A percentile compares a stretch with the other conserved stretches of the same genome.
These are phyloP conservation scores for Tardiomyces depauwii DNA, from an alignment of 1,139 yeast species.

Conservation along the genomic window DNA sequence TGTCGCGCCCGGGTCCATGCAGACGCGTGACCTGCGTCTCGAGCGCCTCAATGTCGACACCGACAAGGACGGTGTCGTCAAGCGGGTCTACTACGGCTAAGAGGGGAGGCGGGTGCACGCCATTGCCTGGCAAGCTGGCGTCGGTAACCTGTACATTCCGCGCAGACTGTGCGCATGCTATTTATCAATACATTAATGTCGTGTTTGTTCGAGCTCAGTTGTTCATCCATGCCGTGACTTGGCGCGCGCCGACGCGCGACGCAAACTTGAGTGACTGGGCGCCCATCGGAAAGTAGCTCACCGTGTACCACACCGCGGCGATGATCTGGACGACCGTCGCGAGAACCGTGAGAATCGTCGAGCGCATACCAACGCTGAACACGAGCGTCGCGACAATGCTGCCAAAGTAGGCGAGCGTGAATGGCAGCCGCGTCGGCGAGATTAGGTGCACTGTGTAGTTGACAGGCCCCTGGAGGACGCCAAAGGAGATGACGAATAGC, in stretches of 20 bases:
- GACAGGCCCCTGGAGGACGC: constrained; percentile 83
- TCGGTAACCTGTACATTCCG: not conserved
- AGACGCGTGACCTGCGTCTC: constrained; percentile 15
- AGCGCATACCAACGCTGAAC: constrained; percentile 42
- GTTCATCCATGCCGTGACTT: constrained; percentile 37
- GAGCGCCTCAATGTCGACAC: constrained; percentile 18
- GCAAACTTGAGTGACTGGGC: constrained; percentile 80
- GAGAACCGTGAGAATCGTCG: constrained; percentile 65
- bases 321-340: constrained; percentile 69
- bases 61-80: constrained; percentile 14
- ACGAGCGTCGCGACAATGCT: constrained; percentile 58
- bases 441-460: constrained; percentile 65
- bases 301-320: constrained; percentile 78
- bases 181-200: not conserved
- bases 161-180: not conserved
- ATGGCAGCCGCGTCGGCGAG: constrained; percentile 66
- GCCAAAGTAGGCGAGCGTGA: constrained; percentile 69
- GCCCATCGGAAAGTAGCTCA: constrained; percentile 94
- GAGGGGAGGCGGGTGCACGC: no score
- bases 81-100: constrained; percentile 13
- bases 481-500: constrained; percentile 79
- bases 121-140: no score
- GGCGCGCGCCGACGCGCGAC: constrained; percentile 67
- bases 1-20: constrained; percentile 12
- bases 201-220: constrained; percentile 10